These are phyloP conservation scores for Linum usitatissimum DNA, from an alignment of 345 rosid genomes.

Conservation along the genomic window DNA sequence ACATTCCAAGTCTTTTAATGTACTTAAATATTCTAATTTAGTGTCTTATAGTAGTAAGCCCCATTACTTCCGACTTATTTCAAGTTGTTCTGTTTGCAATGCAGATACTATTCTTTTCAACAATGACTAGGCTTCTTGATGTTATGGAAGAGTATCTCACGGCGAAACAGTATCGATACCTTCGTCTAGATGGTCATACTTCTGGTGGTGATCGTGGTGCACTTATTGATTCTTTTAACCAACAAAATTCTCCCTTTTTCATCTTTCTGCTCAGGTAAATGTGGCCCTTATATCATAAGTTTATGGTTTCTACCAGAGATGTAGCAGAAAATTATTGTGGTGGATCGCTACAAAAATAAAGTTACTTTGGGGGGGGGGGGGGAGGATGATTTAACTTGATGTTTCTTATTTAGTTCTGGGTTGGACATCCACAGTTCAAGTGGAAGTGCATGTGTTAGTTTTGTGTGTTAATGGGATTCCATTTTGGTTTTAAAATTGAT, in stretches of 20 bases:
- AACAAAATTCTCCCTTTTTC: conserved; percentile 59
- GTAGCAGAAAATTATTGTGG: background rate
- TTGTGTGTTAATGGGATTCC: background rate
- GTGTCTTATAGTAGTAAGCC: no score
- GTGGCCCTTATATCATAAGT: conserved; percentile 1
- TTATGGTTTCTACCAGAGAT: background rate
- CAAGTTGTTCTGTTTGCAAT: conserved; percentile 10
- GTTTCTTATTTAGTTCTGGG: background rate
- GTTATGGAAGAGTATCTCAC: conserved; percentile 88
- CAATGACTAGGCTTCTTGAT: conserved; percentile 95
- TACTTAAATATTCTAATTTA: no score
- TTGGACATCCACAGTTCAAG: background rate
- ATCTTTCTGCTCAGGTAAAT: conserved; percentile 82
- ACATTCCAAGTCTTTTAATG: no score
- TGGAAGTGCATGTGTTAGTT: background rate
- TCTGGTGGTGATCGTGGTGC: conserved; percentile 86
- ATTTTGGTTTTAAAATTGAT: no score
- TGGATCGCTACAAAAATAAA: background rate
- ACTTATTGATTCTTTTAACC: conserved; percentile 65
- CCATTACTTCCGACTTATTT: background rate
- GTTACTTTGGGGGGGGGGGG: background rate
- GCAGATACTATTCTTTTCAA: conserved; percentile 92
- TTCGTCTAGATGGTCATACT: conserved; percentile 90
- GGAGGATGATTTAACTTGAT: background rate
- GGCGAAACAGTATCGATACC: conserved; percentile 62